Evolutionary conservation across 257 asterid genomes (phyloP), one percentile per base, ranked within the genome.

Genomic region (Cruciata laevipes): DNA sequence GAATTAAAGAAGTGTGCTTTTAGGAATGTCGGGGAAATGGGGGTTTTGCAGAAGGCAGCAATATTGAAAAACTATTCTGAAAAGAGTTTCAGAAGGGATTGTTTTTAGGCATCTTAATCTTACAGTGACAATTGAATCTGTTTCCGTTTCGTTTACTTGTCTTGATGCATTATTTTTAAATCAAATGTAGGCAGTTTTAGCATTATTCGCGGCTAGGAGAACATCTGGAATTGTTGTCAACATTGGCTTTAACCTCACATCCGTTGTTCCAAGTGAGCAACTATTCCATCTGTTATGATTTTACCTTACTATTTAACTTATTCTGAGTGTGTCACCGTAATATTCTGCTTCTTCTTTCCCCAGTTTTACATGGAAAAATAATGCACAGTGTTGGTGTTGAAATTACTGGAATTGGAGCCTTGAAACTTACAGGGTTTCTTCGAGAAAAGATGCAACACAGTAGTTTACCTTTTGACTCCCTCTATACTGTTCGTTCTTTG

Each of bases 241-340:
- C 80, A 81, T 90, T 74, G 99, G 99, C 74, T 93, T 93, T 76
- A 84, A 93, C 75, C 97, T 90, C 60, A 90, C 97, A 38, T 81
- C 95, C 37, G 80, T 93, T 74, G 96, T 93, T 74, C 97, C 99
- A 78, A 87, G 99, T 72, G n/a, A n/a, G n/a, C n/a, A n/a, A n/a
- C n/a, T n/a, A n/a, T n/a, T n/a, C n/a, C n/a, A n/a, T n/a, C n/a
- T n/a, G n/a, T n/a, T n/a, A n/a, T n/a, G n/a, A n/a, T n/a, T n/a
- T n/a, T n/a, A n/a, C n/a, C n/a, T n/a, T n/a, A n/a, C n/a, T n/a
- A n/a, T n/a, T n/a, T n/a, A n/a, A n/a, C n/a, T n/a, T n/a, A n/a
- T n/a, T n/a, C n/a, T n/a, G n/a, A n/a, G n/a, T n/a, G n/a, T n/a
- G n/a, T n/a, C n/a, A n/a, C n/a, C n/a, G n/a, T n/a, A n/a, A n/a